These are phyloP conservation scores for Xylariaceae sp. DNA, from an alignment of 2,329 filamentous ascomycete genomes.

Conservation along the genomic window DNA sequence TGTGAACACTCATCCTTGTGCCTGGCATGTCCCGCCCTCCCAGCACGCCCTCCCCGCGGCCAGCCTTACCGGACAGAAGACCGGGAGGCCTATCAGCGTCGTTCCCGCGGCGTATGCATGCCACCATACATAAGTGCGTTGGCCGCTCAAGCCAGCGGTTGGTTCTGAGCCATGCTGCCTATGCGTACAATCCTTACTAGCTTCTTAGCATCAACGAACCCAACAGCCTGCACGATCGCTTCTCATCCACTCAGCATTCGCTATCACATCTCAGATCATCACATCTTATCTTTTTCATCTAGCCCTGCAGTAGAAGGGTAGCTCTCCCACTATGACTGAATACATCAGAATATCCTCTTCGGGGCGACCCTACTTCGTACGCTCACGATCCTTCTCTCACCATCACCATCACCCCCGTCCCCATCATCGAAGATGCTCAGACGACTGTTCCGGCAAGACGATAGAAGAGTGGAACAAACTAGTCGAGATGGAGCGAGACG, in stretches of 20 bases:
- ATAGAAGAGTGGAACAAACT: conserved; percentile 25
- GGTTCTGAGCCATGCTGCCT: conserved; percentile 18
- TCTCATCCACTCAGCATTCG: conserved; percentile 13
- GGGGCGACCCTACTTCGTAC: conserved; percentile 18
- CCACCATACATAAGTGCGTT: conserved; percentile 25
- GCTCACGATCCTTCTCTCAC: conserved; percentile 24
- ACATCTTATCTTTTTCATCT: conserved; percentile 4
- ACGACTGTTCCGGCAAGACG: conserved; percentile 27
- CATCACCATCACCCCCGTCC: conserved; percentile 19
- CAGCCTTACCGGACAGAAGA: no score
- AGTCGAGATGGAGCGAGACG: conserved; percentile 18
- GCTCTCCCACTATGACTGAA: conserved; percentile 19
- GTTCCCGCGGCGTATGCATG: conserved; percentile 14
- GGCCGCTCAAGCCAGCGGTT: conserved; percentile 18
- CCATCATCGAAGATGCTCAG: conserved; percentile 19
- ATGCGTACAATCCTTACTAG: conserved; percentile 25
- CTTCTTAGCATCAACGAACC: conserved; percentile 22
- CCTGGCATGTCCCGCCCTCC: background rate
- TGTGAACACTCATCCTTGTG: background rate
- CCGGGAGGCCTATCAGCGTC: conserved; percentile 25
- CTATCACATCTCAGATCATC: conserved; percentile 9
- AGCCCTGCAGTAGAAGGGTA: conserved; percentile 16
- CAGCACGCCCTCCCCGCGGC: background rate
- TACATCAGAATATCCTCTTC: conserved; percentile 15
- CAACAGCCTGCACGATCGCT: conserved; percentile 11